Evolutionary conservation across 208 protist species (phyloP).

Genomic region (Phytomonas sp.): DNA sequence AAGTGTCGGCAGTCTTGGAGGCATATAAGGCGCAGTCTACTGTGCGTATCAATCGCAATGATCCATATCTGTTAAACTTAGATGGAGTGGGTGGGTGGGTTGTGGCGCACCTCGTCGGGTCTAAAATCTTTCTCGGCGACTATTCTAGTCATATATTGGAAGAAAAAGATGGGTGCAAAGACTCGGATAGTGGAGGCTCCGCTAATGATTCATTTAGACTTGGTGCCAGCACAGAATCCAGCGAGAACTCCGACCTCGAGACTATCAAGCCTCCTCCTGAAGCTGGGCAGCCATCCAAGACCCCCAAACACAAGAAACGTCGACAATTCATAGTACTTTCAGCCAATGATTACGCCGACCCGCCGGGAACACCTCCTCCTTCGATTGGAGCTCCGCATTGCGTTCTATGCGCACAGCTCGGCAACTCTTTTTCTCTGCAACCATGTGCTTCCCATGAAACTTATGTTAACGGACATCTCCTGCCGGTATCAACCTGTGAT

Average conservation of each 20-base stretch:
- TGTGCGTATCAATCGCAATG: constrained; percentile 21
- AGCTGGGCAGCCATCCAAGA: neutral
- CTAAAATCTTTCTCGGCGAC: constrained; percentile 28
- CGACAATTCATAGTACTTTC: neutral
- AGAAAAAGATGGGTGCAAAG: neutral
- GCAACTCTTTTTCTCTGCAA: constrained; percentile 3
- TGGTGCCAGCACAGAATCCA: neutral
- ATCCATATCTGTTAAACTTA: constrained; percentile 67
- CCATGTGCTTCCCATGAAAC: constrained; percentile 11
- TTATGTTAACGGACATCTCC: constrained; percentile 8
- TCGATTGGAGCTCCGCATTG: constrained; percentile 18
- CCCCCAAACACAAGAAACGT: neutral
- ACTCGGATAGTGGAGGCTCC: neutral
- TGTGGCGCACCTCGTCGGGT: constrained; percentile 31
- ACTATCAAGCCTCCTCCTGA: neutral
- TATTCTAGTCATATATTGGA: constrained; percentile 5
- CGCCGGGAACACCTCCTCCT: neutral
- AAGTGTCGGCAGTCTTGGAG: constrained; percentile 6
- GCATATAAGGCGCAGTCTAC: constrained; percentile 15
- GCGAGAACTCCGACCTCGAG: neutral
- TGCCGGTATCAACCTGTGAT: neutral
- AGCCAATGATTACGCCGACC: neutral
- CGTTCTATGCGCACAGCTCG: constrained; percentile 12
- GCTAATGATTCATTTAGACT: neutral
- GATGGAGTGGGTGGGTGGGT: constrained; percentile 69